Conservation (phyloP, 1,284 basidiomycete genomes). For the Puccinia horiana region DNA sequence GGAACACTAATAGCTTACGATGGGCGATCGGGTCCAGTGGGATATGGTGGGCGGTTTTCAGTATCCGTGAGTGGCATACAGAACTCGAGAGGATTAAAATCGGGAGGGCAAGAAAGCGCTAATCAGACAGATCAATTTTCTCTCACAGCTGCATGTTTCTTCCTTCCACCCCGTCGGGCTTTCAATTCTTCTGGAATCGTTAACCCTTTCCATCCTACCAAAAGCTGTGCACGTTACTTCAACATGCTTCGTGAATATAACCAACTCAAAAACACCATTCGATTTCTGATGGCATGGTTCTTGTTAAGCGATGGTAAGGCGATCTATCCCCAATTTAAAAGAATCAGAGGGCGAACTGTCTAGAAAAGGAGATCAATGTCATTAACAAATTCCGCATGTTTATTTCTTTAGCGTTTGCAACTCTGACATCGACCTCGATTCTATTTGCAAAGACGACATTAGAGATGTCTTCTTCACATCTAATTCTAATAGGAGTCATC, state of each 20-base stretch:
- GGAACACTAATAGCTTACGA: conserved; percentile 72
- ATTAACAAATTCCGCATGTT: not conserved
- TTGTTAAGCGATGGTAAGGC: conserved; percentile 47
- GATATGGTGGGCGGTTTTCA: conserved; percentile 79
- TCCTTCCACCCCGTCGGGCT: conserved; percentile 1
- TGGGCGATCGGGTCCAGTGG: conserved; percentile 78
- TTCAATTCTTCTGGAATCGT: not conserved
- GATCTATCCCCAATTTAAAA: no score
- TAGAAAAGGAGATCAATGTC: no score
- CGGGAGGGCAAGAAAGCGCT: no score
- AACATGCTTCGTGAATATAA: conserved; percentile 23
- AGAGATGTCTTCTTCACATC: conserved; percentile 70
- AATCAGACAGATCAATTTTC: not conserved
- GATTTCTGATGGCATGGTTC: conserved; percentile 46
- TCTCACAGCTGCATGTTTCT: conserved; percentile 22
- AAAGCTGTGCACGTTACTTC: conserved; percentile 1
- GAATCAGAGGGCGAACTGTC: no score
- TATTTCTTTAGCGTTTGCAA: conserved; percentile 69
- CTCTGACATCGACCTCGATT: conserved; percentile 77
- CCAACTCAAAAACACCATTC: conserved; percentile 33
- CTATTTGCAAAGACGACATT: conserved; percentile 79
- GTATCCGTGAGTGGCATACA: conserved; percentile 67
- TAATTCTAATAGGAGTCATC: conserved; percentile 72
- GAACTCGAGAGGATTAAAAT: not conserved
- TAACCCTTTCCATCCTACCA: conserved; percentile 29